Percentiles rank a stretch among this genome's conserved stretches.
These are phyloP conservation scores for Aspergillus pseudonomiae DNA, from an alignment of 2,329 filamentous ascomycete genomes.

Conservation along the genomic window DNA sequence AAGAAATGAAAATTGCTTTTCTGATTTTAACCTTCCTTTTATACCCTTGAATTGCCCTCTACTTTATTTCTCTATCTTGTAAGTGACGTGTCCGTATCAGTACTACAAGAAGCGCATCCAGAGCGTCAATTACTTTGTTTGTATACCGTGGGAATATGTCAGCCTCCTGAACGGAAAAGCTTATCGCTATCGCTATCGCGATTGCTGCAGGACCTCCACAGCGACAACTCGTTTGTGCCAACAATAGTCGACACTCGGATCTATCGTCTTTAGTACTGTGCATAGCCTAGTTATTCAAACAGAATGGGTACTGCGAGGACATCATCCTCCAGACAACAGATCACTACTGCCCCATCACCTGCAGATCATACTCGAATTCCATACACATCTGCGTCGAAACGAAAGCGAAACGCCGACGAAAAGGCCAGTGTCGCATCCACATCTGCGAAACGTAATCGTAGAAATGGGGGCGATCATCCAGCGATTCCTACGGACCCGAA, in stretches of 20 bases:
- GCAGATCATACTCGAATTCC: not conserved
- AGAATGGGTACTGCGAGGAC: not conserved
- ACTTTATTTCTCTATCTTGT: not conserved
- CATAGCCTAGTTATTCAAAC: not conserved
- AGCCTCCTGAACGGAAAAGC: not conserved
- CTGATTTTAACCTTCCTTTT: not conserved
- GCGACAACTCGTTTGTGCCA: not conserved
- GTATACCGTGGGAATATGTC: not conserved
- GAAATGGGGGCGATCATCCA: not conserved
- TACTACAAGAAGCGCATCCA: not conserved
- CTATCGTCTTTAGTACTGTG: not conserved
- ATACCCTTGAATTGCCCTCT: not conserved
- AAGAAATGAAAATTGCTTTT: not conserved
- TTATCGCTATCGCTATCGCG: not conserved
- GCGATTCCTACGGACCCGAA: not conserved
- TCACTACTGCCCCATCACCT: not conserved
- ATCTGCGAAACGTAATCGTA: slow-evolving; percentile 10
- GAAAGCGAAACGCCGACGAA: slow-evolving; percentile 16
- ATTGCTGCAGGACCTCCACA: not conserved
- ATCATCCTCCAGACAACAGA: not conserved
- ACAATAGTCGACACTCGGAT: not conserved
- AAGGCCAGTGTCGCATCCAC: not conserved
- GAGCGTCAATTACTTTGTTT: too few species aligned
- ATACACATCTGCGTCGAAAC: slow-evolving; percentile 13
- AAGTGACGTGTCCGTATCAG: not conserved